Evolutionary conservation across 1,284 basidiomycete species (phyloP), one percentile per base, ranked within the genome.

Genomic region (Ceratobasidium sp.): DNA sequence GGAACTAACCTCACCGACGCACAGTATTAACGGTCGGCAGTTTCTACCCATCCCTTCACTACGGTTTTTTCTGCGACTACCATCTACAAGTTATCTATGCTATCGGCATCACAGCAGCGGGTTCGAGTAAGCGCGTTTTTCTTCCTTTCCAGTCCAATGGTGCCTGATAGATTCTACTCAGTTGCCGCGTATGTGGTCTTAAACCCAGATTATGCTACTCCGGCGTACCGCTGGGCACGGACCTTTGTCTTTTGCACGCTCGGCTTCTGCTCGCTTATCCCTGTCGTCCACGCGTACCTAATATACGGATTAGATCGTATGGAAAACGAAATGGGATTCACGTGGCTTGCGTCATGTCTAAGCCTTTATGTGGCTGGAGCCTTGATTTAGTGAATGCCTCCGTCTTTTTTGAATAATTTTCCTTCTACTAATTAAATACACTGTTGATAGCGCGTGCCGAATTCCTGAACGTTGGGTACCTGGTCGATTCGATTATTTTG

Each of bases 171-270:
- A 56, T 27, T 22, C 40, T 52, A 56, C 38, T 69, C 73, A 88
- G 87, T 84, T 71, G 87, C 90, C 4, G 84, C 87, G 43, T 90
- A 89, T 78, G 85, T 92, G 71, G 92, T 96, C 25, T 82, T 96
- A 17, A 86, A 88, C 69, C 92, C 93, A 0, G 85, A 88, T 75
- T 94, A 94, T 78, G 82, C 87, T 17, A 90, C 88, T 72, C 87
- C 91, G 0, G 83, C 84, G 0, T 90, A 93, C 77, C 84, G 93
- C 27, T 86, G 88, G 73, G 85, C 90, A 68, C 87, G 95, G 27
- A 95, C 93, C 3, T 78, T 82, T 25, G 87, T 93, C 7, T 97
- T 96, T 79, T 85, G 94, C 73, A 85, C 83, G 12, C 86, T 96
- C 17, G 94, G 94, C 17, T 79, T 93, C 32, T 88, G 86, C 72